Evolutionary conservation across 208 protist species (phyloP), one percentile per base, ranked within the genome.

Genomic region (Plasmodiophora brassicae): DNA sequence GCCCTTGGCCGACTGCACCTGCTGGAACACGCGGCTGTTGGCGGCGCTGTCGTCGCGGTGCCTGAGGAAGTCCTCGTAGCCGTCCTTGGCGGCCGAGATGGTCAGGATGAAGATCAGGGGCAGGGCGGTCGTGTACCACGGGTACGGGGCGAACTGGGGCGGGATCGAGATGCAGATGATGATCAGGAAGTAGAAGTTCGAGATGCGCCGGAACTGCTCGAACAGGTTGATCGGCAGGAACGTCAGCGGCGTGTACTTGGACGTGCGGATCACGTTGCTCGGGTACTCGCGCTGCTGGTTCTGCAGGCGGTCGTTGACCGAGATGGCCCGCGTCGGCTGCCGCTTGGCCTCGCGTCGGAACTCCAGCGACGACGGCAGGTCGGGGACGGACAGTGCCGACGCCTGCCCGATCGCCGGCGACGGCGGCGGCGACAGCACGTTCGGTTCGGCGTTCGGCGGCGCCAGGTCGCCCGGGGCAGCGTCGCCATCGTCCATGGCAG

Each of bases 111-210:
- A 85, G 14, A 89, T 0, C 0, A 89, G 22, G 5, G 87, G 87
- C 54, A 89, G 41, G 45, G 85, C 0, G 38, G 83, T 83, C 28
- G 85, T 43, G 43, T 86, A 38, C 0, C 32, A 85, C 0, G 45
- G 41, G 22, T 86, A 50, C 28, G 87, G 87, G 39, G 87, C 83
- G 32, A 5, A 44, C 10, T 83, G 60, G 10, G 50, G 38, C 14
- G 85, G 85, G 39, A 53, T 45, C n/a, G 65, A 0, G 0, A 89
- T 36, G 39, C 28, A 43, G 0, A 89, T 72, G 1, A 89, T 84
- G 14, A 86, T 85, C 32, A 89, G 43, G 45, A 89, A 89, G 10
- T 89, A 89, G 45, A 89, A 45, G 32, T 89, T 89, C 1, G 87
- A 38, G 36, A 89, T 45, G 28, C 36, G 45, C n/a, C 65, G 87